A percentile compares a stretch with the other conserved stretches of the same genome.
Conservation (phyloP, 495 filamentous ascomycete species). For the Hypoxylon perforatum region DNA sequence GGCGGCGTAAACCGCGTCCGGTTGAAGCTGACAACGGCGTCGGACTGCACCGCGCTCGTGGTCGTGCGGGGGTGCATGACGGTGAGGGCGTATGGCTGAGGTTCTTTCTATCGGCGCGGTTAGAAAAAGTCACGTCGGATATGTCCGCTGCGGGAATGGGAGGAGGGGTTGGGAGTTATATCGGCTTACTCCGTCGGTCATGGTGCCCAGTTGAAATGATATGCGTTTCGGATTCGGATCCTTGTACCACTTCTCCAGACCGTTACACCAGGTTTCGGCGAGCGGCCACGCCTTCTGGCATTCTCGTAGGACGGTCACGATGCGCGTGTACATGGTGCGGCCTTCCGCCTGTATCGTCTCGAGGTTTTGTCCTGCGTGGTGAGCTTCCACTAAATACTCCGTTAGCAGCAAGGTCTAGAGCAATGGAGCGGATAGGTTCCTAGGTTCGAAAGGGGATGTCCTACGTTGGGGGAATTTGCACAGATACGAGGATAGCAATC, state of each 20-base stretch:
- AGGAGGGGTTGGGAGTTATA: too few relatives aligned
- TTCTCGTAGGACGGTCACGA: conserved; percentile 52
- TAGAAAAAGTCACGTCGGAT: conserved; percentile 10
- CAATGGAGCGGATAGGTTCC: too few relatives aligned
- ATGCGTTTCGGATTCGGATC: conserved; percentile 47
- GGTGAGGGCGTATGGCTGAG: conserved; percentile 46
- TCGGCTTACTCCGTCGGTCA: conserved; percentile 58
- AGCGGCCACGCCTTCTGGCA: conserved; percentile 59
- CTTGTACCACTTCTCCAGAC: conserved; percentile 54
- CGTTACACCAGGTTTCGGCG: conserved; percentile 56
- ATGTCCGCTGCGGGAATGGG: background rate
- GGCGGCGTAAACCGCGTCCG: conserved; percentile 16
- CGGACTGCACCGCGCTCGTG: conserved; percentile 29
- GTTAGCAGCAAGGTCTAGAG: conserved; percentile 6
- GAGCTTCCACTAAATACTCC: conserved; percentile 45
- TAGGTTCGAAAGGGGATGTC: background rate
- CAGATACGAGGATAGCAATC: conserved; percentile 59
- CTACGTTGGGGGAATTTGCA: conserved; percentile 58
- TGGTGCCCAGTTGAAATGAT: conserved; percentile 51
- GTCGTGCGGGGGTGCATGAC: conserved; percentile 42
- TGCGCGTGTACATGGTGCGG: conserved; percentile 52
- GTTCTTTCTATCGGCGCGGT: conserved; percentile 41
- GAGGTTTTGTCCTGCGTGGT: conserved; percentile 46
- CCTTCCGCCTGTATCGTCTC: conserved; percentile 46
- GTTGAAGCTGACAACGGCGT: conserved; percentile 8